Base-by-base conservation (phyloP, 2,329 filamentous ascomycete species). In the Aspergillus sp. region DNA sequence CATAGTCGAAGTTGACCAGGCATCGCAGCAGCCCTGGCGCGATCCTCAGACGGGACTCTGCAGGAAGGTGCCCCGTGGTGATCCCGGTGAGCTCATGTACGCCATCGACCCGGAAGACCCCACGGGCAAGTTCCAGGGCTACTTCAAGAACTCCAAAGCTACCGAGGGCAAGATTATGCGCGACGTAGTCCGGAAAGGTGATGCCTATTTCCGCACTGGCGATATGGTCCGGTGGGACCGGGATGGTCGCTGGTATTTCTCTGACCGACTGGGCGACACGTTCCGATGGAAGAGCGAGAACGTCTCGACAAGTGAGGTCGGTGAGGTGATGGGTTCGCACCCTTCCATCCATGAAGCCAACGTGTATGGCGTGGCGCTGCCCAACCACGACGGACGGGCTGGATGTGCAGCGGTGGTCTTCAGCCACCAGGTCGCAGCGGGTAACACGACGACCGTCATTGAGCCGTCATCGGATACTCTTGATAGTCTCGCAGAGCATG, bases 201-300 rank as follows among this genome's bases (percentile, higher is more conserved):
- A 95, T 59, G 83, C 81, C 0, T 94, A 81, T 74, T 94, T 89
- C 73, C 81, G 88, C 27, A 85, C 86, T 0, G 89, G 89, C n/a
- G 89, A 95, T 58, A 76, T 93, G 12, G 70, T 93, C 30, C 76
- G 82, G n/a, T 79, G 77, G 69, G 85, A 89, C 53, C 48, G 52
- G 1, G 82, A 93, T 48, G 87, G 88, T 4, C 74, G 82, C 2
- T 78, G 82, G 63, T 93, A 77, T 71, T 95, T 95, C 69, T 80
- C 82, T 47, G 89, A 95, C 52, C 67, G 76, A 3, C 65, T 77
- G 43, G 75, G 75, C 7, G 75, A 78, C 51, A 78, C 75, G 0
- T 78, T 73, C 60, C 64, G 75, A 7, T 78, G 76, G 76, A 76
- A 93, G 70, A 83, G 82, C 43, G 86, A 91, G 66, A 91, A 91